These are phyloP conservation scores for Pseudotsuga menziesii DNA, from an alignment of 75 land plant genomes.

Conservation along the genomic window DNA sequence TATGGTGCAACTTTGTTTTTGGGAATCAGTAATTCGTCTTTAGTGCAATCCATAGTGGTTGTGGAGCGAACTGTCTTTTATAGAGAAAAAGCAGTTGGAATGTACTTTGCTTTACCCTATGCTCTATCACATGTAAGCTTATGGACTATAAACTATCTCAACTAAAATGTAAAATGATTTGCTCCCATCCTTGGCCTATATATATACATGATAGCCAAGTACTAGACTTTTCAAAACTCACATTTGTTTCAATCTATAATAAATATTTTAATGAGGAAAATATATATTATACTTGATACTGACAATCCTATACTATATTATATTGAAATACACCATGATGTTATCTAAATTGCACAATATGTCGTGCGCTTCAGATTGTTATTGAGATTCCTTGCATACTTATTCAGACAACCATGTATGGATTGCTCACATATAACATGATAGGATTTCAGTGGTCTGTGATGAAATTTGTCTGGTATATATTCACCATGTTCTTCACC, in stretches of 20 bases:
- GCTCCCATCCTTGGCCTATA: neutral
- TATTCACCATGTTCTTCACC: conserved; percentile 52
- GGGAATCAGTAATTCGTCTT: conserved; percentile 56
- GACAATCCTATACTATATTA: no score
- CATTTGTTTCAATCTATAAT: neutral
- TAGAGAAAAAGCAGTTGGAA: conserved; percentile 78
- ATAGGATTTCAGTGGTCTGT: conserved; percentile 47
- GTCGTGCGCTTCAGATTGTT: conserved; percentile 42
- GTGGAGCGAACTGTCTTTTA: conserved; percentile 63
- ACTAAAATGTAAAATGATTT: neutral
- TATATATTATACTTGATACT: neutral
- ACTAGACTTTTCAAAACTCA: neutral
- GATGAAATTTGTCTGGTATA: conserved; percentile 60
- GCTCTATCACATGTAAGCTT: conserved; percentile 61
- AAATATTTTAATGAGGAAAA: neutral
- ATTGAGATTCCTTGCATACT: conserved; percentile 63
- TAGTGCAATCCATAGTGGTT: conserved; percentile 59
- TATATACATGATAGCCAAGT: neutral
- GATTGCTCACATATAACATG: conserved; percentile 61
- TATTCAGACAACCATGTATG: conserved; percentile 50
- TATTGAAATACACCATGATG: no score
- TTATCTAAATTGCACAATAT: neutral
- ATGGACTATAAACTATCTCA: neutral
- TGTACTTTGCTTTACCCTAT: conserved; percentile 71
- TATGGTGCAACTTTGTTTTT: conserved; percentile 61